Base-by-base conservation (phyloP, 2,329 filamentous ascomycete species). In the Colletotrichum lindemuthianum region DNA sequence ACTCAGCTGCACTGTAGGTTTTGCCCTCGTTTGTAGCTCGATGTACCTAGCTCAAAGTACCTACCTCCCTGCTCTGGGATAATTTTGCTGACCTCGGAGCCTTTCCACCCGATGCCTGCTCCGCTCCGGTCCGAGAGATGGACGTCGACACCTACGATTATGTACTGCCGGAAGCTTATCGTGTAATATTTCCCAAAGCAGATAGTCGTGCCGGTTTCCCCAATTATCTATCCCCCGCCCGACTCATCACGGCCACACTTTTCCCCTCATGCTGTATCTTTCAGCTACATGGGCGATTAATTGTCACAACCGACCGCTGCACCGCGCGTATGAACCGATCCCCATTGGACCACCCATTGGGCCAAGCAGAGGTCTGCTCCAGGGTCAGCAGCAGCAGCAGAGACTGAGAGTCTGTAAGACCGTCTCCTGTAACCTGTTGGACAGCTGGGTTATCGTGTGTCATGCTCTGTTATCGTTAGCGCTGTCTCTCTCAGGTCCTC, bases 161-260 rank as follows among this genome's bases (percentile, higher is more conserved):
- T 58, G 52, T 57, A 61, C 41, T 24, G 24, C 54, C 48, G 56
- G 48, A 41, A 65, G 63, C 63, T 65, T 65, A 65, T 65, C 63
- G 63, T 63, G 15, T 65, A 39, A 39, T 34, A 24, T 50, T 65
- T 49, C 63, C 63, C 40, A 51, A 63, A 63, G 8, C 15, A 52
- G 63, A 39, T 48, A 32, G 24, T 65, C 63, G 63, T 65, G 51
- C 52, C 63, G 51, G 37, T 52, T 11, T 53, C 12, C 50, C 63
- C 24, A 24, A 24, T 24, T 24, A 5, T 24, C 24, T 5, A 24
- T 24, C 24, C 51, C 56, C 37, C 32, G 8, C 43, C 16, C 50
- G 36, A 34, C 36, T 51, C 15, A 1, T 32, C 34, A n/a, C 33
- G 40, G 32, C 36, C 16, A 9, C 12, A 1, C 15, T 34, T 40